Evolutionary conservation across 2,329 filamentous ascomycete species (phyloP).

Genomic region (Penicillium polonicum): DNA sequence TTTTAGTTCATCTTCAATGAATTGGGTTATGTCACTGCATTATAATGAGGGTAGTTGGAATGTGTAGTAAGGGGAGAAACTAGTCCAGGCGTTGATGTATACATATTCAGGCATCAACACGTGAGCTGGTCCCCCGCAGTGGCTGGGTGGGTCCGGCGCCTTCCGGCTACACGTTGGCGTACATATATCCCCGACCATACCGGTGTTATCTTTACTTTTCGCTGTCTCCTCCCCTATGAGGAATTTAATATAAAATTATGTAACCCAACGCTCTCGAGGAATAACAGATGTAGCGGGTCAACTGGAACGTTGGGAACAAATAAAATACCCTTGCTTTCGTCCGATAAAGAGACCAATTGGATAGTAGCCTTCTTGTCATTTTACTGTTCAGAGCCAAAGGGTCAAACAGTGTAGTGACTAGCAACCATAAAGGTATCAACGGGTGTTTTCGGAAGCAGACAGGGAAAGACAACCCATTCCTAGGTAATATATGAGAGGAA

Average conservation of each 20-base stretch:
- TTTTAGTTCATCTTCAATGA: neutral
- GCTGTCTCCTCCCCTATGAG: neutral
- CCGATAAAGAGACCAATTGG: neutral
- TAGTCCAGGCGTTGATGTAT: too few species aligned
- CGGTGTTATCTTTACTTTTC: neutral
- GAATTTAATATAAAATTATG: neutral
- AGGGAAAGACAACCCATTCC: neutral
- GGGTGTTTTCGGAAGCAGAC: too few species aligned
- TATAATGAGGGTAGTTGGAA: neutral
- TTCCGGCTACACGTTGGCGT: neutral
- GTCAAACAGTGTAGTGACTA: too few species aligned
- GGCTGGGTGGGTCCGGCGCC: neutral
- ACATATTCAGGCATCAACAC: too few species aligned
- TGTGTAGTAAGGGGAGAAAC: neutral
- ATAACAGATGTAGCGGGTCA: neutral
- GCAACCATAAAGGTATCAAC: neutral
- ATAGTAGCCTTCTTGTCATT: too few species aligned
- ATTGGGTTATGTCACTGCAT: too few species aligned
- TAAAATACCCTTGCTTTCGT: neutral
- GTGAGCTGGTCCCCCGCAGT: too few species aligned
- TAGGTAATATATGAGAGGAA: neutral
- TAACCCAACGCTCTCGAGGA: neutral
- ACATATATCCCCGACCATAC: too few species aligned
- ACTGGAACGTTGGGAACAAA: neutral
- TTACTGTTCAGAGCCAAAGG: neutral